A percentile compares a stretch with the other conserved stretches of the same genome.
These are phyloP conservation scores for Podila clonocystis DNA, from an alignment of 192 early-diverging fungal genomes.

Conservation along the genomic window DNA sequence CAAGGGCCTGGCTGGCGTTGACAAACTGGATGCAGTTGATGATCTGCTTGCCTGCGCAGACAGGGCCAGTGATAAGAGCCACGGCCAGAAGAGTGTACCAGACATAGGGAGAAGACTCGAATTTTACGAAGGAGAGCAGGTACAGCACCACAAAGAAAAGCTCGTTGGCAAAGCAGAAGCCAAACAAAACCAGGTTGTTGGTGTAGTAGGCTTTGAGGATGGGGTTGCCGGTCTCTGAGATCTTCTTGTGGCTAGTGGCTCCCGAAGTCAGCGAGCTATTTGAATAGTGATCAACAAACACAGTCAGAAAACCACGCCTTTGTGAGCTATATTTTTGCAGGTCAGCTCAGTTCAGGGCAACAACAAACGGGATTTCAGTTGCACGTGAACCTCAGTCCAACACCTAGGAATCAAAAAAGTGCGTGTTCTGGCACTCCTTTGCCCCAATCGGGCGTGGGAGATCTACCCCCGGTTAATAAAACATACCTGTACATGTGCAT, in stretches of 20 bases:
- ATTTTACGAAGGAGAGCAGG: constrained; percentile 62
- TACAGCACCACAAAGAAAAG: constrained; percentile 93
- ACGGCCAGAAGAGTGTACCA: constrained; percentile 24
- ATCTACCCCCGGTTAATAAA: not conserved
- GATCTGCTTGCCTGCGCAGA: constrained; percentile 89
- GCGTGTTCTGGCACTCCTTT: too few relatives aligned
- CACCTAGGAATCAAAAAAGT: too few relatives aligned
- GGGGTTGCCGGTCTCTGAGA: constrained; percentile 76
- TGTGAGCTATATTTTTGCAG: not conserved
- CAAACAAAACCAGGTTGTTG: constrained; percentile 89
- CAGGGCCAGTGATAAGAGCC: constrained; percentile 55
- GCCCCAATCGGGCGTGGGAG: constrained; percentile 2
- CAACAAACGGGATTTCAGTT: not conserved
- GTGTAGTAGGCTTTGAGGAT: constrained; percentile 93
- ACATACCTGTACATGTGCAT: constrained; percentile 96
- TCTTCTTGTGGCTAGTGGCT: constrained; percentile 89
- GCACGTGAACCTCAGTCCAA: too few relatives aligned
- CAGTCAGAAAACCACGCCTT: too few relatives aligned
- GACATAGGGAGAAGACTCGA: constrained; percentile 35
- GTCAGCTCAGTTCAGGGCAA: not conserved
- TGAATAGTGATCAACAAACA: not conserved
- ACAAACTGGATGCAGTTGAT: constrained; percentile 95
- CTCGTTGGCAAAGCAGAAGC: constrained; percentile 93
- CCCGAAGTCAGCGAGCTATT: constrained; percentile 83
- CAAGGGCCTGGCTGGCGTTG: constrained; percentile 84